Percentiles rank a stretch among this genome's conserved stretches.
Conservation (phyloP, 1,284 basidiomycete species). For the Boletus semigastroideus region DNA sequence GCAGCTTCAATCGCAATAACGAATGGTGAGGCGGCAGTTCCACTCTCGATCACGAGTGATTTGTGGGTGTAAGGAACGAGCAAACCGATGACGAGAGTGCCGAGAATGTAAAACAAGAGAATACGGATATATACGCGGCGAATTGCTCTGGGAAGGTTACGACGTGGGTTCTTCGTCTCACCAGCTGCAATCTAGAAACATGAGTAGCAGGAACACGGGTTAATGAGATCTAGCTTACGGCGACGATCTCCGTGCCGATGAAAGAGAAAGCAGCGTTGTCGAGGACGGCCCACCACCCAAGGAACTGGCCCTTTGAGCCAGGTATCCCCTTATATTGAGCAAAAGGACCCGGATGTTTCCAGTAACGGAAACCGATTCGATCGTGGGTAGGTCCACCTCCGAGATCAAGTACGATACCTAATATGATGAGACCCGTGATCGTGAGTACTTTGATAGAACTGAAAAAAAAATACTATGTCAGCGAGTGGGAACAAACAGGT, state of each 20-base stretch:
- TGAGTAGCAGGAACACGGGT: slow-evolving; percentile 5
- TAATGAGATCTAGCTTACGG: slow-evolving; percentile 45
- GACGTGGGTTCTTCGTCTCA: slow-evolving; percentile 53
- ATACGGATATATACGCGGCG: slow-evolving; percentile 71
- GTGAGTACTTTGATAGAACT: slow-evolving; percentile 67
- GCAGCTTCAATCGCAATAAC: slow-evolving; percentile 66
- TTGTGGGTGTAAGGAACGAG: slow-evolving; percentile 59
- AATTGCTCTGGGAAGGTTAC: slow-evolving; percentile 60
- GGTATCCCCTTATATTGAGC: slow-evolving; percentile 41
- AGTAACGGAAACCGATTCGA: slow-evolving; percentile 50
- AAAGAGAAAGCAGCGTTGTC: slow-evolving; percentile 72
- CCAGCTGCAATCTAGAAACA: slow-evolving; percentile 59
- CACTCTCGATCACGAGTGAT: slow-evolving; percentile 41
- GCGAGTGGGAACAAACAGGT: not conserved
- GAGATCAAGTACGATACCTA: slow-evolving; percentile 50
- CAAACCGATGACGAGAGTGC: slow-evolving; percentile 56
- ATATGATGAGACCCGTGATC: slow-evolving; percentile 47
- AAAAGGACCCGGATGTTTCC: slow-evolving; percentile 59
- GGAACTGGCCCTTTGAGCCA: slow-evolving; percentile 52
- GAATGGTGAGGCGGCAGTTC: slow-evolving; percentile 66
- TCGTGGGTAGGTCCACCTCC: slow-evolving; percentile 59
- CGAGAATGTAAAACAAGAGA: slow-evolving; percentile 59
- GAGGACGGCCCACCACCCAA: slow-evolving; percentile 54
- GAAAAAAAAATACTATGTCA: slow-evolving; percentile 4
- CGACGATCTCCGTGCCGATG: slow-evolving; percentile 77